A percentile compares a stretch with the other conserved stretches of the same genome.
Conservation (phyloP, 164 flowering plant genomes). For the Magnolia sinica region DNA sequence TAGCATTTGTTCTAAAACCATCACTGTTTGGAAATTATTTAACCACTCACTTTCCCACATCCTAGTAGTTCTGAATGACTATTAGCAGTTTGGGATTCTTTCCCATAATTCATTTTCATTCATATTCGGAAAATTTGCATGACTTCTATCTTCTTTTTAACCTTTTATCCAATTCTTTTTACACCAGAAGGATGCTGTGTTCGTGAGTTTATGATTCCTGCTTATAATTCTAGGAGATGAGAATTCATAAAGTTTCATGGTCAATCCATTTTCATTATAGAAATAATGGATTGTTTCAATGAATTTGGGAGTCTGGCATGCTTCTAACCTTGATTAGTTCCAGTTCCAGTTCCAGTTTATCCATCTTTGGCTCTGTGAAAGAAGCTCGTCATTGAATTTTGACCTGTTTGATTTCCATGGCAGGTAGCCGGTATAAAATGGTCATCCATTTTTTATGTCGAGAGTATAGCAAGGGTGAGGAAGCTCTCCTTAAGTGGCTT, state of each 20-base stretch:
- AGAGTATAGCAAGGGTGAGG: slow-evolving; percentile 91
- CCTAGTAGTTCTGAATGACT: too few relatives aligned
- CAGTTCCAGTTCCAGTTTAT: background rate
- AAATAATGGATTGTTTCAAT: background rate
- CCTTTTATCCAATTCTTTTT: background rate
- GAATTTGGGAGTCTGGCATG: background rate
- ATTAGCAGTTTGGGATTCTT: too few relatives aligned
- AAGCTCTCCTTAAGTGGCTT: slow-evolving; percentile 85
- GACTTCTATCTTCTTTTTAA: too few relatives aligned
- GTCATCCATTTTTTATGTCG: slow-evolving; percentile 75
- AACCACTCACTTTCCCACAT: too few relatives aligned
- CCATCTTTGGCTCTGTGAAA: background rate
- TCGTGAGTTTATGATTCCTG: too few relatives aligned
- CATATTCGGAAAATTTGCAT: too few relatives aligned
- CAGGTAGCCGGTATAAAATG: slow-evolving; percentile 81
- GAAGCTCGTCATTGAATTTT: background rate
- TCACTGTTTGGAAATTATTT: background rate
- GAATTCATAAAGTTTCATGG: background rate
- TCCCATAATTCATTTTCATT: too few relatives aligned
- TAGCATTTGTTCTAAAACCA: background rate
- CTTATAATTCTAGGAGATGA: too few relatives aligned
- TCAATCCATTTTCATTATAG: background rate
- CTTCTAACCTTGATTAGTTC: background rate
- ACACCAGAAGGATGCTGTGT: background rate
- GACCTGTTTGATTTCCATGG: slow-evolving; percentile 13